Percentiles rank a stretch among this genome's conserved stretches.
Evolutionary conservation across 2,329 filamentous ascomycete species (phyloP).

Genomic region (Lachnellula suecica): DNA sequence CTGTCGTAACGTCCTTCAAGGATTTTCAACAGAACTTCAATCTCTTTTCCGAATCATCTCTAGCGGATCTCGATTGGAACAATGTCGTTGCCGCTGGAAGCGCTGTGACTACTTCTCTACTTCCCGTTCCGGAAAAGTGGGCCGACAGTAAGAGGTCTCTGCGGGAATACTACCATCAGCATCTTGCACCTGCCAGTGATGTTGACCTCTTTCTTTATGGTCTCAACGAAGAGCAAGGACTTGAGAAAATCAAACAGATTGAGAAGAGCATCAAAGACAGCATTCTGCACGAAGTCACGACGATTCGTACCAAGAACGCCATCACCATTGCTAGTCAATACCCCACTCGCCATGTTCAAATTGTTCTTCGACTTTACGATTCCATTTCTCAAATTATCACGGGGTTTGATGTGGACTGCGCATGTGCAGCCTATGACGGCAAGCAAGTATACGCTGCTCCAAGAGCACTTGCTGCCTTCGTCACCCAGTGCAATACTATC

Average conservation of each 20-base stretch:
- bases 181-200: slow-evolving; percentile 79
- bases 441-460: slow-evolving; percentile 77
- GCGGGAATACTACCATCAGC: slow-evolving; percentile 77
- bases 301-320: slow-evolving; percentile 81
- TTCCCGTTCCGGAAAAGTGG: slow-evolving; percentile 67
- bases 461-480: slow-evolving; percentile 73
- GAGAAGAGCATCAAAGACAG: slow-evolving; percentile 73
- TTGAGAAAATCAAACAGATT: slow-evolving; percentile 83
- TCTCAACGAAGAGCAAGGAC: slow-evolving; percentile 71
- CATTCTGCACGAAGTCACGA: slow-evolving; percentile 79
- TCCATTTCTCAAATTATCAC: slow-evolving; percentile 82
- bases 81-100: slow-evolving; percentile 82
- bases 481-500: slow-evolving; percentile 79
- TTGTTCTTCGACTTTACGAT: slow-evolving; percentile 83
- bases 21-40: slow-evolving; percentile 80
- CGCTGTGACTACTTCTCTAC: slow-evolving; percentile 74
- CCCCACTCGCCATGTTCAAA: slow-evolving; percentile 78
- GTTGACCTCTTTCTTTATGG: slow-evolving; percentile 86
- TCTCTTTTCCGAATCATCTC: slow-evolving; percentile 76
- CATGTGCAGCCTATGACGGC: slow-evolving; percentile 78
- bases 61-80: slow-evolving; percentile 75
- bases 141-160: slow-evolving; percentile 60
- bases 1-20: slow-evolving; percentile 64
- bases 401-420: slow-evolving; percentile 85
- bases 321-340: slow-evolving; percentile 85